Base-by-base conservation (phyloP, 768 basidiomycete genomes). In the Inosperma sp. region DNA sequence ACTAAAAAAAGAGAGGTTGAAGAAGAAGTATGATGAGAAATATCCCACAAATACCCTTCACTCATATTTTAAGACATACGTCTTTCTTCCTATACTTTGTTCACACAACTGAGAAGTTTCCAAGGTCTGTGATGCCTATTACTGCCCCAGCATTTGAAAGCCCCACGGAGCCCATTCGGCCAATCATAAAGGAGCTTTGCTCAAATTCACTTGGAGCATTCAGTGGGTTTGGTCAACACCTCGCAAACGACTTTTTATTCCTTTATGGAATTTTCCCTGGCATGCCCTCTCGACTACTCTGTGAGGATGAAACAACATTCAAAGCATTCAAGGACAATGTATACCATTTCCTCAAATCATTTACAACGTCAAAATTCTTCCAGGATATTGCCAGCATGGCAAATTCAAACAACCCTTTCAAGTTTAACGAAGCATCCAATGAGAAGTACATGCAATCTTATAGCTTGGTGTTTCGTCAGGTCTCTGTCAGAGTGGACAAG, bases 381-480 rank as follows among this genome's bases (percentile, higher is more conserved):
- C 7, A 26, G 13, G 19, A 5, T 5, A 41, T 53, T 8, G 19
- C 35, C 2, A 27, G 42, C 10, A 17, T 53, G 2, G 35, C 53
- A 0, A 50, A 54, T 25, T 39, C 44, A 7, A 4, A 22, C 7
- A 57, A 57, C 22, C 52, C 53, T 2, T 54, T 57, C 17, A n/a
- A 4, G 1, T 57, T 57, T 29, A 53, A 57, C 26, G 45, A 54
- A n/a, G 19, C 39, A 2, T 46, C 42, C 1, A 57, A 57, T 27
- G 25, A 6, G 7, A 23, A 12, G 1, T 57, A 51, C 27, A 47
- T 57, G 21, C 5, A 31, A 14, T 41, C 19, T 25, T 41, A 43
- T 13, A 35, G 54, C 21, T 29, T 14, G 3, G 48, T 54, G 2
- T 57, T 50, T 22, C 21, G 52, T n/a, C 12, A 49, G 30, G 23